These are phyloP conservation scores for Sarocladium strictum DNA, from an alignment of 2,329 filamentous ascomycete species.

Conservation along the genomic window DNA sequence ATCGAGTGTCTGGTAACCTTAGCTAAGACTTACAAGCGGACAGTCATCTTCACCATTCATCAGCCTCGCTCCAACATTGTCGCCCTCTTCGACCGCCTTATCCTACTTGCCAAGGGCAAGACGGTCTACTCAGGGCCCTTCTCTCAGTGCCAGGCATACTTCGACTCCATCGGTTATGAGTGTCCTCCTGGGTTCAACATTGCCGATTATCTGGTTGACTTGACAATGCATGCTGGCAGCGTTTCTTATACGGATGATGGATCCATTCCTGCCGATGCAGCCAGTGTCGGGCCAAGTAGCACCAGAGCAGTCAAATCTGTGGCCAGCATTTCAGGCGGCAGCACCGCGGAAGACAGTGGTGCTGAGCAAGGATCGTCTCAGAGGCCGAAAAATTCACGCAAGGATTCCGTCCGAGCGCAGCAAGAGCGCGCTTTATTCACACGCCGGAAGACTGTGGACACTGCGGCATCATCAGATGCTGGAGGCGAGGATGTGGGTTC, in stretches of 20 bases:
- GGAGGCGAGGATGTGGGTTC: constrained; percentile 44
- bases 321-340: constrained; percentile 72
- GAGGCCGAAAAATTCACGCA: constrained; percentile 63
- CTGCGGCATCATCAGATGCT: constrained; percentile 55
- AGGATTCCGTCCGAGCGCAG: constrained; percentile 74
- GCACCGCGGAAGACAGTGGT: constrained; percentile 62
- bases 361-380: constrained; percentile 47
- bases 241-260: constrained; percentile 52
- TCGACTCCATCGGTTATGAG: constrained; percentile 83
- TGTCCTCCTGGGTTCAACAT: constrained; percentile 98
- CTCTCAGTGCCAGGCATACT: constrained; percentile 81
- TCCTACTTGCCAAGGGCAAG: constrained; percentile 81
- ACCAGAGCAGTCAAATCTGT: constrained; percentile 86
- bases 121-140: constrained; percentile 94
- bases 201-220: constrained; percentile 92
- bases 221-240: constrained; percentile 89
- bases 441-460: constrained; percentile 60
- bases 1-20: constrained; percentile 92
- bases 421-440: constrained; percentile 91
- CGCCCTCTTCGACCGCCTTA: constrained; percentile 88
- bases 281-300: constrained; percentile 75
- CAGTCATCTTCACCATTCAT: constrained; percentile 97
- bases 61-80: constrained; percentile 98
- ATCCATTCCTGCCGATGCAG: constrained; percentile 44
- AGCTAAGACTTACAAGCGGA: constrained; percentile 93